Percentiles rank a stretch among this genome's conserved stretches.
Conservation (phyloP, 805 yeast genomes). For the Dipodascopsis uninucleata region DNA sequence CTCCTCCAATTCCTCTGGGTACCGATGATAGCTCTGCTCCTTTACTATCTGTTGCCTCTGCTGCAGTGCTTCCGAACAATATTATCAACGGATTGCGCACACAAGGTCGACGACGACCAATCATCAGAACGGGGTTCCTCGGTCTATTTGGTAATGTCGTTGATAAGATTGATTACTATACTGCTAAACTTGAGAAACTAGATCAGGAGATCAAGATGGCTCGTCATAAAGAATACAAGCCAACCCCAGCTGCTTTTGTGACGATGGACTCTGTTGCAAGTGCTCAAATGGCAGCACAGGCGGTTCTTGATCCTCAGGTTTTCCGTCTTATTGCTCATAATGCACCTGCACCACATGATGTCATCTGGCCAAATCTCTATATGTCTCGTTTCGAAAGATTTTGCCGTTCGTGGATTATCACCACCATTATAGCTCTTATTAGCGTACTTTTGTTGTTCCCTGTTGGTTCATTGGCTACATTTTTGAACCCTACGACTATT, state of each 20-base stretch:
- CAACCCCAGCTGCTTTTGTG: constrained; percentile 87
- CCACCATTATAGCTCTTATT: constrained; percentile 60
- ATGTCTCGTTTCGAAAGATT: constrained; percentile 70
- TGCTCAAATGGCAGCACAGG: constrained; percentile 96
- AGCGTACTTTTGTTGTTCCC: constrained; percentile 77
- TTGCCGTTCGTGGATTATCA: constrained; percentile 58
- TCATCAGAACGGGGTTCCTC: constrained; percentile 52
- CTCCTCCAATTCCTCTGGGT: constrained; percentile 22
- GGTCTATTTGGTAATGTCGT: constrained; percentile 66
- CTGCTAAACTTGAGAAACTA: constrained; percentile 60
- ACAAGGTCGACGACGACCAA: constrained; percentile 49
- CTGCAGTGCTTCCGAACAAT: constrained; percentile 11
- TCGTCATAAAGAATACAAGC: constrained; percentile 64
- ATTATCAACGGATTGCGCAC: constrained; percentile 12
- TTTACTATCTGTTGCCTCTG: constrained; percentile 3
- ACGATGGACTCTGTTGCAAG: constrained; percentile 94
- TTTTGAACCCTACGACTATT: constrained; percentile 75
- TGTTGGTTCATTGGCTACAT: constrained; percentile 77
- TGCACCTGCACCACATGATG: constrained; percentile 96
- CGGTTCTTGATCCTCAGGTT: constrained; percentile 85
- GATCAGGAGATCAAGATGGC: constrained; percentile 69
- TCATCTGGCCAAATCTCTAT: constrained; percentile 87
- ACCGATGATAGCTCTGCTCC: constrained; percentile 16
- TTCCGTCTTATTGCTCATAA: constrained; percentile 73
- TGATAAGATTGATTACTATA: constrained; percentile 77